Conservation (phyloP, 306 rosid genomes). For the Leucaena leucocephala region DNA sequence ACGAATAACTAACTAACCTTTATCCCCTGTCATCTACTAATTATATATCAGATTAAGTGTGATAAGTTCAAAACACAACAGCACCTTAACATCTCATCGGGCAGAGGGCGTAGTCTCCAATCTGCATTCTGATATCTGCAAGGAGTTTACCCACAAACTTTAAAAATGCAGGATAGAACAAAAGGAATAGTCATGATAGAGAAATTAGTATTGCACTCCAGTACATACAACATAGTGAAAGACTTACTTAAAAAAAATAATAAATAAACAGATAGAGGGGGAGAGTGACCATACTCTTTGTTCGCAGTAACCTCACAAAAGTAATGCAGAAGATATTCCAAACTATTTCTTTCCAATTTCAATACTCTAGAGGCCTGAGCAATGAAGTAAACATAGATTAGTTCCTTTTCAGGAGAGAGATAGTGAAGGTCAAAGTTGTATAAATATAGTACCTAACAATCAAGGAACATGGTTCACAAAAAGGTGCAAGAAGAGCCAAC, state of each 20-base stretch:
- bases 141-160: conserved; percentile 47
- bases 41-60: not conserved
- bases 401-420: conserved; percentile 3
- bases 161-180: conserved; percentile 30
- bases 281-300: conserved; percentile 66
- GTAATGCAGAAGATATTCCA: conserved; percentile 81
- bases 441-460: conserved; percentile 4
- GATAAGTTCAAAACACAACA: conserved; percentile 28
- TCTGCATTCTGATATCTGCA: conserved; percentile 98
- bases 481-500: conserved; percentile 10
- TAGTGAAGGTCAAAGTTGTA: not conserved
- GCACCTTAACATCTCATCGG: conserved; percentile 92
- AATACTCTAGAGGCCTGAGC: conserved; percentile 88
- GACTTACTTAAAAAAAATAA: not conserved
- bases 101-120: conserved; percentile 97
- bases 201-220: conserved; percentile 25
- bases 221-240: conserved; percentile 10
- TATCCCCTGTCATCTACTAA: no score
- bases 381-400: conserved; percentile 31
- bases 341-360: conserved; percentile 81
- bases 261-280: not conserved
- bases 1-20: no score
- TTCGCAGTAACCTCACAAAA: conserved; percentile 83
- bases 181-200: conserved; percentile 17
- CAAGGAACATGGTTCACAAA: conserved; percentile 20